Evolutionary conservation across 768 basidiomycete species (phyloP), one percentile per base, ranked within the genome.

Genomic region (Kwoniella newhampshirensis): DNA sequence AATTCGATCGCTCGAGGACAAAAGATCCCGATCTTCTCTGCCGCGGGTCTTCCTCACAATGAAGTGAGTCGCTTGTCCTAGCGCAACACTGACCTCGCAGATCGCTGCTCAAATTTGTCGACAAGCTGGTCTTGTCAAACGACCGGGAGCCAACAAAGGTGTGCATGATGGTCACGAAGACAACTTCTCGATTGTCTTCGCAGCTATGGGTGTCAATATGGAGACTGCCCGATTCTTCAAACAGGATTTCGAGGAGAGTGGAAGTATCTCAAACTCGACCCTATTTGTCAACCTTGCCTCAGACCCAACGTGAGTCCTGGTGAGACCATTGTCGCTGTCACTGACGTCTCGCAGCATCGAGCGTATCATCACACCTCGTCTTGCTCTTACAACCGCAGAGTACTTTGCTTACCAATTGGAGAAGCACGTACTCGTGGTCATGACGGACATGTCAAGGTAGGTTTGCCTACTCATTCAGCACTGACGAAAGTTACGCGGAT

Each of bases 171-270:
- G 92, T 54, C 94, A 98, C 79, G 94, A 96, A 81, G 94, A 99
- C 80, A 99, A 99, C 79, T 99, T 99, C 83, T 94, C 91, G 45
- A 93, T 99, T 72, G 96, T 98, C 45, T 99, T 98, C 76, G 96
- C 93, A 54, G 96, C 96, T 37, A 98, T 99, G 96, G 96, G 96
- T 83, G 96, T 94, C 58, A 99, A 99, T 81, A 96, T 96, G 92
- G 96, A 99, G 78, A 98, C 96, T 5, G 96, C 96, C 45, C 86
- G 94, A 51, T 99, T 96, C 83, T 99, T 99, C 88, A 93, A 94
- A 78, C 89, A 93, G 76, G 96, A 99, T 81, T 98, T 98, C 76
- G 93, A 98, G 78, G 94, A 96, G 71, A 97, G 96, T 75, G 96
- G 96, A 51, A 89, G 87, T 81, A 83, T 98, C 60, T 92, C 97